These are phyloP conservation scores for Yamadazyma membranifaciens DNA, from an alignment of 1,139 yeast species.

Conservation along the genomic window DNA sequence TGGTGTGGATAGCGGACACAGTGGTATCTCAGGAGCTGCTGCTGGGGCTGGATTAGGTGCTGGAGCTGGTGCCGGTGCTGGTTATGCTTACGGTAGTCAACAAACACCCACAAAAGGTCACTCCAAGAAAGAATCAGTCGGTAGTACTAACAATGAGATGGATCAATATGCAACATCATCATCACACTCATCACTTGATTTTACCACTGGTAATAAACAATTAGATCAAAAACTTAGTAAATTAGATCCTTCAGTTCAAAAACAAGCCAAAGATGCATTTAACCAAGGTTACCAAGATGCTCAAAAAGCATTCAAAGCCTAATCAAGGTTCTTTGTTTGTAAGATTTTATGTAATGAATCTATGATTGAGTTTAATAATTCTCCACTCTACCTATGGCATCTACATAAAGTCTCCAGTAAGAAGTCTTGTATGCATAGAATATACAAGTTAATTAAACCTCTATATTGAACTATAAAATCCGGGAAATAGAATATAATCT, in stretches of 20 bases:
- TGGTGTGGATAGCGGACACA: conserved; percentile 3
- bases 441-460: no score
- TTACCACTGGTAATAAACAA: conserved; percentile 34
- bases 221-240: conserved; percentile 33
- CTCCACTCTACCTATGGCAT: no score
- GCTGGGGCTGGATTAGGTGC: conserved; percentile 3
- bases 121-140: conserved; percentile 8
- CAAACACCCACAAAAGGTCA: conserved; percentile 5
- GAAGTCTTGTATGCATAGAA: no score
- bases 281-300: conserved; percentile 39
- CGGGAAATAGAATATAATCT: no score
- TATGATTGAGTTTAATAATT: background rate
- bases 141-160: conserved; percentile 5
- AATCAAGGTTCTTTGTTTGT: background rate
- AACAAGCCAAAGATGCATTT: conserved; percentile 40
- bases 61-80: conserved; percentile 2
- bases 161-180: conserved; percentile 9
- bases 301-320: conserved; percentile 24
- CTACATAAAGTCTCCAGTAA: no score
- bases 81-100: conserved; percentile 1
- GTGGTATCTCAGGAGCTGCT: conserved; percentile 2
- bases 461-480: no score
- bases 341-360: conserved; percentile 2
- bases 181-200: conserved; percentile 13
- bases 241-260: conserved; percentile 33